A percentile compares a stretch with the other conserved stretches of the same genome.
Evolutionary conservation across 305 asterid genomes (phyloP).

Genomic region (Ajuga reptans): DNA sequence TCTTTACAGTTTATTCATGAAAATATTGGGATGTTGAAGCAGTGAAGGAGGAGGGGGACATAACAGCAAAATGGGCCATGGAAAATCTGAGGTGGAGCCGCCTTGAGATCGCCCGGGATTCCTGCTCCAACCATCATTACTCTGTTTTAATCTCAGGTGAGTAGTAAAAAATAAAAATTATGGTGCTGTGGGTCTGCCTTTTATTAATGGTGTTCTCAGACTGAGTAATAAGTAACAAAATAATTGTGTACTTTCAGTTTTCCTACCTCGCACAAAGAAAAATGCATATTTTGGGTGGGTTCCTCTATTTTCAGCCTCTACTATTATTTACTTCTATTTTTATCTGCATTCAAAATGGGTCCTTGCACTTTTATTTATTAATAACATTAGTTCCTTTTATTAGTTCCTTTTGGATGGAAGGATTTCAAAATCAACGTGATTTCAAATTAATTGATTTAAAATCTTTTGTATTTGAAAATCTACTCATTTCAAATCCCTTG

Average conservation of each 20-base stretch:
- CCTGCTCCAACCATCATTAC: slow-evolving; percentile 14
- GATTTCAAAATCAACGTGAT: too few relatives aligned
- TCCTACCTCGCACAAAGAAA: too few relatives aligned
- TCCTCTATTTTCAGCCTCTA: too few relatives aligned
- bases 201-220: slow-evolving; percentile 20
- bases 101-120: slow-evolving; percentile 21
- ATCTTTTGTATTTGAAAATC: too few relatives aligned
- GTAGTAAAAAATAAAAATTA: background rate
- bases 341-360: background rate
- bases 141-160: background rate
- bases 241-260: too few relatives aligned
- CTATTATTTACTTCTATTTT: background rate
- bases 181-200: slow-evolving; percentile 22
- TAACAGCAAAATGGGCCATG: slow-evolving; percentile 16
- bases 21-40: slow-evolving; percentile 1
- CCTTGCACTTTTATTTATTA: background rate
- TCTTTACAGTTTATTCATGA: background rate
- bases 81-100: slow-evolving; percentile 26
- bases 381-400: background rate
- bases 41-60: slow-evolving; percentile 12
- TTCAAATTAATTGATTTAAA: too few relatives aligned
- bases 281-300: background rate
- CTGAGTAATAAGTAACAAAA: slow-evolving; percentile 11
- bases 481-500: too few relatives aligned
- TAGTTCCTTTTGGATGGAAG: too few relatives aligned